Conservation (phyloP, 257 asterid genomes). For the Plectranthus barbatus region DNA sequence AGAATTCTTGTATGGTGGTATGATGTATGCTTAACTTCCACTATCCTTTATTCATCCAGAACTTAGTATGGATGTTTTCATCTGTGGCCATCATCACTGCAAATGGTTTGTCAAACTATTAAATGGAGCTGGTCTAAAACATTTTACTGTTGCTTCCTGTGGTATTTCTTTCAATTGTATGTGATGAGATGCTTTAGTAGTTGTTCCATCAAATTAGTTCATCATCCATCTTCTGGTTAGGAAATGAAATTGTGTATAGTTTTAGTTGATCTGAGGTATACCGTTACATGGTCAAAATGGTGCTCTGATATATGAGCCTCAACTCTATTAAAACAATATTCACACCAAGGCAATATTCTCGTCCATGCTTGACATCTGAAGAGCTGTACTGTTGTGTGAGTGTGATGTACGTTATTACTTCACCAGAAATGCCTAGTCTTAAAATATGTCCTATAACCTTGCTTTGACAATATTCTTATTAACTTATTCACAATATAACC, state of each 20-base stretch:
- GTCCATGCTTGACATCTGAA: background rate
- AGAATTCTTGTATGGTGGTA: background rate
- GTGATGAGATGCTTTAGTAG: background rate
- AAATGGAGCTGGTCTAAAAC: background rate
- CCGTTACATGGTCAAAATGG: background rate
- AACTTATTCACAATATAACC: background rate
- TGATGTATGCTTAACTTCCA: background rate
- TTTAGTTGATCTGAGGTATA: background rate
- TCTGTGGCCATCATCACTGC: background rate
- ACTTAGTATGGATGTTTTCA: background rate
- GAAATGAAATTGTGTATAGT: background rate
- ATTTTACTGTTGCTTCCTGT: background rate
- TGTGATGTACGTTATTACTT: background rate
- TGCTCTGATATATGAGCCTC: background rate
- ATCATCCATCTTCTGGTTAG: background rate
- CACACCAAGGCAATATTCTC: too few relatives aligned
- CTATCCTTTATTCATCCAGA: background rate
- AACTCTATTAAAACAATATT: background rate
- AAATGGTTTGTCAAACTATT: background rate
- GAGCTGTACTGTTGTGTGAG: background rate
- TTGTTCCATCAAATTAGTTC: background rate
- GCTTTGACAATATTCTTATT: background rate
- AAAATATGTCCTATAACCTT: background rate
- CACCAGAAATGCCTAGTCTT: background rate
- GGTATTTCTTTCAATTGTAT: background rate